These are phyloP conservation scores for Chlorella sorokiniana DNA, from an alignment of 139 green algal genomes.

Conservation along the genomic window DNA sequence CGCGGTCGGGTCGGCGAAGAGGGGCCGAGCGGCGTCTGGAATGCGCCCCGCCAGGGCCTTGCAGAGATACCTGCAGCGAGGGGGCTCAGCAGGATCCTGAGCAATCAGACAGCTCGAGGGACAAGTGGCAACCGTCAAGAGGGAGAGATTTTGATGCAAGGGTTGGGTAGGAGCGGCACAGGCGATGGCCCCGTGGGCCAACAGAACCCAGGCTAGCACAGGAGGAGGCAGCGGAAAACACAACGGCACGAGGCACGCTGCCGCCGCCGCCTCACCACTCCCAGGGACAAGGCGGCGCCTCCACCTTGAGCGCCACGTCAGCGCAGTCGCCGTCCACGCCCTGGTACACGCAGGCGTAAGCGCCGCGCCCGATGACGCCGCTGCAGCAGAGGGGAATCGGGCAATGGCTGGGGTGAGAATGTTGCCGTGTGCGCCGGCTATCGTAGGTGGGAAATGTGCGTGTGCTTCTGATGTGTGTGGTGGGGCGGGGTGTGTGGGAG, in stretches of 20 bases:
- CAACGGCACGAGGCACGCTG: neutral
- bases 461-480: no score
- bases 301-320: slow-evolving; percentile 46
- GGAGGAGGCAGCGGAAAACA: neutral
- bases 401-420: neutral
- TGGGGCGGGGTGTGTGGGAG: no score
- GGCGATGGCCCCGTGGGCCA: no score
- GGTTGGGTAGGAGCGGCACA: no score
- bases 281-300: slow-evolving; percentile 50
- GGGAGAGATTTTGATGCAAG: no score
- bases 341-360: slow-evolving; percentile 47
- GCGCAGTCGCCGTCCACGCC: slow-evolving; percentile 27
- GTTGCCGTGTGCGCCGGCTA: no score
- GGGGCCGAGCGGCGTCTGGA: neutral
- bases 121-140: neutral
- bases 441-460: no score
- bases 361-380: slow-evolving; percentile 40
- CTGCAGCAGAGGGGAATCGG: neutral
- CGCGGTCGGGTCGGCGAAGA: slow-evolving; percentile 31
- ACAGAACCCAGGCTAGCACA: no score
- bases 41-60: slow-evolving; percentile 42
- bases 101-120: neutral
- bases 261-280: slow-evolving; percentile 44
- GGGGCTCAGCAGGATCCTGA: neutral
- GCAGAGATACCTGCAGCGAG: slow-evolving; percentile 38